Conservation (phyloP, 805 yeast species). For the Soucietia sequanensis region DNA sequence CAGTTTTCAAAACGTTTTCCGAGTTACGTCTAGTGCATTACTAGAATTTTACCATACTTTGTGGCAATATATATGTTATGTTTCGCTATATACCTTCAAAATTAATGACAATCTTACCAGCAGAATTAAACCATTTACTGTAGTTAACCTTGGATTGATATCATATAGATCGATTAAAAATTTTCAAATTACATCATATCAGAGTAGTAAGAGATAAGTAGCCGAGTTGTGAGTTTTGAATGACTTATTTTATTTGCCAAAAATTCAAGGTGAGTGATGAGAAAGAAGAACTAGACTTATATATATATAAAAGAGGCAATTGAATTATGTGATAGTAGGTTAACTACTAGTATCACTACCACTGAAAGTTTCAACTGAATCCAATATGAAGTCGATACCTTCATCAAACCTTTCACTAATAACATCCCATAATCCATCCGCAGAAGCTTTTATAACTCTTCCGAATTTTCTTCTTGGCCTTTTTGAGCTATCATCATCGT, state of each 20-base stretch:
- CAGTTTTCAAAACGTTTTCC: conserved; percentile 61
- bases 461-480: conserved; percentile 91
- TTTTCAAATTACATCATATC: no score
- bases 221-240: no score
- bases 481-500: conserved; percentile 40
- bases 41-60: background rate
- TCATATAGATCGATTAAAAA: no score
- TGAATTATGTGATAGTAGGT: background rate
- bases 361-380: conserved; percentile 61
- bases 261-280: no score
- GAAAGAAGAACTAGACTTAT: no score
- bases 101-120: no score
- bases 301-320: no score
- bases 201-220: no score
- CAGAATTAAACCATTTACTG: background rate
- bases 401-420: conserved; percentile 83
- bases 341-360: conserved; percentile 16
- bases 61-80: background rate
- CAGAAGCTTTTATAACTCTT: conserved; percentile 72
- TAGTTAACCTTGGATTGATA: no score
- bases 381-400: conserved; percentile 78
- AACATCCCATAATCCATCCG: conserved; percentile 73
- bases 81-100: background rate
- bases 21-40: conserved; percentile 43
- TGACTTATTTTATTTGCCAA: no score